Conservation (phyloP, 192 early-diverging fungal species). For the Coemansia asiatica region DNA sequence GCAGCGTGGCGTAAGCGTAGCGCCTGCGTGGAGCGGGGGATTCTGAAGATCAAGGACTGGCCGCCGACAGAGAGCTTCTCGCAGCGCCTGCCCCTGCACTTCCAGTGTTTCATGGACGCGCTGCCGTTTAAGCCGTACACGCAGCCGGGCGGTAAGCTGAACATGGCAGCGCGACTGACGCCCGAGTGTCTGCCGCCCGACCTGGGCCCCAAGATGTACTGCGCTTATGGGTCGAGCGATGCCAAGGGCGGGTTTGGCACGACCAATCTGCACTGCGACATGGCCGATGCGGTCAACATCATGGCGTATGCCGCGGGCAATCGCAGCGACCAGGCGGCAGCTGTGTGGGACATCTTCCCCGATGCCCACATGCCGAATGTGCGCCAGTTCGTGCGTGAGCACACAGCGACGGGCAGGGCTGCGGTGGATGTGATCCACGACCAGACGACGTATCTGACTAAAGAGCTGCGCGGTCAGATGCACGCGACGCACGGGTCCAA, state of each 20-base stretch:
- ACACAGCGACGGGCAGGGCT: too few relatives aligned
- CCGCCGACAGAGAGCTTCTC: conserved; percentile 62
- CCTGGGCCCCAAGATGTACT: conserved; percentile 77
- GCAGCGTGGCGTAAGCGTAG: conserved; percentile 27
- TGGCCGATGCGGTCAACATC: conserved; percentile 78
- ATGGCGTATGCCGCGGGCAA: conserved; percentile 59
- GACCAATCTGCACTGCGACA: conserved; percentile 75
- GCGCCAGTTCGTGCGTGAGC: conserved; percentile 35
- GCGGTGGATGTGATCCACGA: conserved; percentile 64
- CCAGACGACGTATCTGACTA: conserved; percentile 65
- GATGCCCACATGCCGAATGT: conserved; percentile 31
- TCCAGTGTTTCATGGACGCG: conserved; percentile 57
- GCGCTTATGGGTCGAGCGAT: conserved; percentile 65
- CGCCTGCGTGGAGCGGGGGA: conserved; percentile 17
- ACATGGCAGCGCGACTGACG: conserved; percentile 63
- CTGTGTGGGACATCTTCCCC: conserved; percentile 70
- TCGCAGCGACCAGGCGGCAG: conserved; percentile 33
- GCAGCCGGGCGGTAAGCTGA: conserved; percentile 54
- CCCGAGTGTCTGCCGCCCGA: conserved; percentile 61
- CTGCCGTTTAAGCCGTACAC: conserved; percentile 63
- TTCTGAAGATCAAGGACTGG: conserved; percentile 65
- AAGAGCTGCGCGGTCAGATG: conserved; percentile 42
- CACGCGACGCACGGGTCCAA: conserved; percentile 16
- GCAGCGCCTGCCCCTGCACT: conserved; percentile 57
- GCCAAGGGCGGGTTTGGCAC: conserved; percentile 59